Evolutionary conservation across 345 rosid species (phyloP).

Genomic region (Camelina hispida): DNA sequence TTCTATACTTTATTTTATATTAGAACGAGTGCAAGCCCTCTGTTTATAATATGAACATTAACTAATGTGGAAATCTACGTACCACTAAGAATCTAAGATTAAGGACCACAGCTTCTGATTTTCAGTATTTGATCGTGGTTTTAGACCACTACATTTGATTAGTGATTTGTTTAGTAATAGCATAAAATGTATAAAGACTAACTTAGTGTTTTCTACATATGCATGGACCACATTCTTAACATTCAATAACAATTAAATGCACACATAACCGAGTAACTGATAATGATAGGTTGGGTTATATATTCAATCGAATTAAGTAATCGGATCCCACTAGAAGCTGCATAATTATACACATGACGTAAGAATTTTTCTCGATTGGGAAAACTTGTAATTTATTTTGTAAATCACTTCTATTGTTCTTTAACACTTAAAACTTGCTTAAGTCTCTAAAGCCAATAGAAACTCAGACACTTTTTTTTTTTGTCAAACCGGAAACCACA

Average conservation of each 20-base stretch:
- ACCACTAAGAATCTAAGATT: slow-evolving; percentile 20
- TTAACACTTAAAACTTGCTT: no score
- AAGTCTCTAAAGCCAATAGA: no score
- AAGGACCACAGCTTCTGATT: slow-evolving; percentile 42
- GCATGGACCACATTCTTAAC: slow-evolving; percentile 31
- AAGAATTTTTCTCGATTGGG: neutral
- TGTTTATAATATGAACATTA: slow-evolving; percentile 1
- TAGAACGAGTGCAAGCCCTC: slow-evolving; percentile 1
- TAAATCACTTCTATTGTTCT: no score
- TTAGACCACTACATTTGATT: slow-evolving; percentile 35
- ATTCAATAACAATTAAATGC: neutral
- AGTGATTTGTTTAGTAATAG: slow-evolving; percentile 9
- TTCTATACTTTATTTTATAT: no score
- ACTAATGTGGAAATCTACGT: slow-evolving; percentile 2
- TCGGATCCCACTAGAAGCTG: slow-evolving; percentile 30
- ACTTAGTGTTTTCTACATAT: slow-evolving; percentile 13
- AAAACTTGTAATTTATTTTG: neutral
- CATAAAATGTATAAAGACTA: slow-evolving; percentile 1
- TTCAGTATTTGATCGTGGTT: slow-evolving; percentile 7
- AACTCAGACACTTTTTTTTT: no score
- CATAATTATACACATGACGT: slow-evolving; percentile 10
- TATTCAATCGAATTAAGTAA: slow-evolving; percentile 7
- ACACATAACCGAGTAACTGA: slow-evolving; percentile 12
- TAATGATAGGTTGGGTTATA: slow-evolving; percentile 16
- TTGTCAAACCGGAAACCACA: no score